Evolutionary conservation across 78 protist species (phyloP).

Genomic region (Dictyostelium intermedium): DNA sequence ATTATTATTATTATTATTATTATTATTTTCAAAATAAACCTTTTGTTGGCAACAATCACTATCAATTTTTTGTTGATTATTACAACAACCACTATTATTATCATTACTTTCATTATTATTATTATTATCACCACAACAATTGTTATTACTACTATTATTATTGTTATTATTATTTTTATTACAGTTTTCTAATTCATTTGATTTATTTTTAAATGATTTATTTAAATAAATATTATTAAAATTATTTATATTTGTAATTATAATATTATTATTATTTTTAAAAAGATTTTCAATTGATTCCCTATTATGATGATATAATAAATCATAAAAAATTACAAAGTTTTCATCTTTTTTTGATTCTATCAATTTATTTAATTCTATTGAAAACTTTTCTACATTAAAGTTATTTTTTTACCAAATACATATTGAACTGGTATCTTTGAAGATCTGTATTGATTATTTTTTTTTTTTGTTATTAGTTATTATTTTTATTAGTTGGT

Average conservation of each 20-base stretch:
- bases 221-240: background rate
- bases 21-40: background rate
- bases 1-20: background rate
- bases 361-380: background rate
- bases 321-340: slow-evolving; percentile 27
- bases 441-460: background rate
- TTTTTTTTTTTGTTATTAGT: background rate
- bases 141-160: background rate
- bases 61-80: background rate
- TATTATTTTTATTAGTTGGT: background rate
- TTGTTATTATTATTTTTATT: background rate
- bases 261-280: background rate
- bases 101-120: background rate
- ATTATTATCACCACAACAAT: background rate
- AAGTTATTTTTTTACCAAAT: slow-evolving; percentile 49
- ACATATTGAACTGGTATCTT: slow-evolving; percentile 76
- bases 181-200: background rate
- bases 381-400: background rate
- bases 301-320: slow-evolving; percentile 8
- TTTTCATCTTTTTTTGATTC: slow-evolving; percentile 10
- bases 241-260: background rate
- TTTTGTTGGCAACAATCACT: background rate
- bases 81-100: background rate
- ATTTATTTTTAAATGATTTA: background rate
- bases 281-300: background rate